These are phyloP conservation scores for Litsea cubeba DNA, from an alignment of 164 flowering plant species.

Conservation along the genomic window DNA sequence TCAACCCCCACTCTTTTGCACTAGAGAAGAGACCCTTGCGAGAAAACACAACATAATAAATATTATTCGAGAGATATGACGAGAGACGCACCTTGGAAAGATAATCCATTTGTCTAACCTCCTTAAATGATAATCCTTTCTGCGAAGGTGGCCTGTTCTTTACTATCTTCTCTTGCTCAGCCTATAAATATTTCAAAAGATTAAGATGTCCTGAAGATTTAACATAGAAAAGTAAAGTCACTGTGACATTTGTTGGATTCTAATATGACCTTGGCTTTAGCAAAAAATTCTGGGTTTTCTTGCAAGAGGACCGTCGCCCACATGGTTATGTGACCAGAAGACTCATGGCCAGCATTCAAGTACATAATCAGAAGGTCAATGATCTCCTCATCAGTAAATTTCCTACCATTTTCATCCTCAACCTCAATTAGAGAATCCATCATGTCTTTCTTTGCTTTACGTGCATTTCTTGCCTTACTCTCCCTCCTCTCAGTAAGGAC, in stretches of 20 bases:
- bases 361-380: slow-evolving; percentile 84
- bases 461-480: slow-evolving; percentile 5
- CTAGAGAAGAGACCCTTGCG: background rate
- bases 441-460: slow-evolving; percentile 58
- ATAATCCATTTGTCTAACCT: slow-evolving; percentile 70
- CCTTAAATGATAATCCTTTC: slow-evolving; percentile 58
- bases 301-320: slow-evolving; percentile 76
- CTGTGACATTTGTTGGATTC: slow-evolving; percentile 1
- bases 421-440: slow-evolving; percentile 65
- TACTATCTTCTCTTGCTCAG: slow-evolving; percentile 64
- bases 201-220: background rate
- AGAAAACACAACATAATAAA: no score
- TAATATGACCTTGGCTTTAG: slow-evolving; percentile 66
- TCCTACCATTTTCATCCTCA: slow-evolving; percentile 69
- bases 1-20: no score
- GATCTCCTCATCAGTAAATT: slow-evolving; percentile 68
- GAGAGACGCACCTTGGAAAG: slow-evolving; percentile 51
- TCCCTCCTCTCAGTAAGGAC: slow-evolving; percentile 47
- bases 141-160: slow-evolving; percentile 55
- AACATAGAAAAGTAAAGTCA: background rate
- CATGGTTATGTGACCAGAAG: slow-evolving; percentile 82
- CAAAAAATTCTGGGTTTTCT: slow-evolving; percentile 54
- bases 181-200: slow-evolving; percentile 29
- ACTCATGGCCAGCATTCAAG: slow-evolving; percentile 96
- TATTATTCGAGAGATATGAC: background rate